phyloP scores from a whole-genome alignment of 2,329 filamentous ascomycete species.

The Ascochyta koolunga region DNA sequence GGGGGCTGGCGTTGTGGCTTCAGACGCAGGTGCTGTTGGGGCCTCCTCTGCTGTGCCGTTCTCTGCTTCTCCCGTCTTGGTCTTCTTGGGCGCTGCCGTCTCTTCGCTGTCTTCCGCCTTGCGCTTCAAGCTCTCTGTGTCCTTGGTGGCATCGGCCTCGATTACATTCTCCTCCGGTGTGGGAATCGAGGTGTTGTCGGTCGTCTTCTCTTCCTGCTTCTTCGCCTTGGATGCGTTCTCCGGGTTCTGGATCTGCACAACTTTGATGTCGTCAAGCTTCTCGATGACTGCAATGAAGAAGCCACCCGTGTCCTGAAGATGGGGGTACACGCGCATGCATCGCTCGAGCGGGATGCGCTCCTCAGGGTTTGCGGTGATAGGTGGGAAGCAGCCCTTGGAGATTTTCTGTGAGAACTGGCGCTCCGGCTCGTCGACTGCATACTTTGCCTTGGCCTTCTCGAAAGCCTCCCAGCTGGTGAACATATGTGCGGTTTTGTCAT shows the following conservation, averaged over 20 bases:
- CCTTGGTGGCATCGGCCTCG: conserved; percentile 30
- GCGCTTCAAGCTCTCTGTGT: conserved; percentile 44
- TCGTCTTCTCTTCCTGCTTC: conserved; percentile 26
- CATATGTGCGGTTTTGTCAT: conserved; percentile 76
- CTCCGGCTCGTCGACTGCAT: conserved; percentile 64
- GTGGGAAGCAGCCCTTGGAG: conserved; percentile 83
- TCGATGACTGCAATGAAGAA: conserved; percentile 97
- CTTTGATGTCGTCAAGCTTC: conserved; percentile 74
- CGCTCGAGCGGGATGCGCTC: conserved; percentile 78
- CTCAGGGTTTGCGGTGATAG: conserved; percentile 58
- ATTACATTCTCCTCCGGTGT: conserved; percentile 36
- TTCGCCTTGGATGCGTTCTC: conserved; percentile 35
- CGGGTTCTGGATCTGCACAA: conserved; percentile 36
- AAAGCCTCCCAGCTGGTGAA: conserved; percentile 85
- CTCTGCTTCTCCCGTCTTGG: conserved; percentile 37
- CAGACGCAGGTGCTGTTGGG: conserved; percentile 22
- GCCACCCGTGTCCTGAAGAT: conserved; percentile 92
- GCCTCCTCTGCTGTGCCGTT: conserved; percentile 17
- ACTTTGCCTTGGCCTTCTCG: conserved; percentile 68
- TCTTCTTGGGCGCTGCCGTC: conserved; percentile 37
- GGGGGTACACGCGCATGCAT: conserved; percentile 93
- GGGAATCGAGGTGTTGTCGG: conserved; percentile 26
- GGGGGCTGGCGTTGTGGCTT: conserved; percentile 16
- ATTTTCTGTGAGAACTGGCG: conserved; percentile 59
- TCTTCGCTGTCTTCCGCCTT: conserved; percentile 48